Conservation (phyloP, 495 filamentous ascomycete genomes). For the Aspergillus steynii region DNA sequence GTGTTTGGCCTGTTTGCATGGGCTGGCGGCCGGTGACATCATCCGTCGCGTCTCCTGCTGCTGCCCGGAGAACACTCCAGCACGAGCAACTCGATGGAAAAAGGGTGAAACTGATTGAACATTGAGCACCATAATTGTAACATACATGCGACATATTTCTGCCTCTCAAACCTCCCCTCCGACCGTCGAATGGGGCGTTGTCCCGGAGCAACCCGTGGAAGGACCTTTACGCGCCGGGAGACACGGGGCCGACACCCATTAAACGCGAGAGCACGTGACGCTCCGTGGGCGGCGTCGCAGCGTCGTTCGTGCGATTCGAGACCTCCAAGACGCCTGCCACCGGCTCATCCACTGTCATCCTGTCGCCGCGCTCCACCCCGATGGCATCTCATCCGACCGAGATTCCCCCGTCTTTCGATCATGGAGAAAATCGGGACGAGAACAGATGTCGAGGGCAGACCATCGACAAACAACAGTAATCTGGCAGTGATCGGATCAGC, state of each 20-base stretch:
- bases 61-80: neutral
- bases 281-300: neutral
- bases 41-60: constrained; percentile 30
- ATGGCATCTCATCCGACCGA: neutral
- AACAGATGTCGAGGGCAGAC: neutral
- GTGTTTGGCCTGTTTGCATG: constrained; percentile 21
- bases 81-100: neutral
- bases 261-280: constrained; percentile 32
- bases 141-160: constrained; percentile 6
- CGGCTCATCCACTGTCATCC: neutral
- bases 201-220: neutral
- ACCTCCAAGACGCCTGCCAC: neutral
- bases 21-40: constrained; percentile 24
- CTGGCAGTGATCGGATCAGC: neutral
- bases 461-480: neutral
- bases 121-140: neutral
- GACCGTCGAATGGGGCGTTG: constrained; percentile 2
- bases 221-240: constrained; percentile 19
- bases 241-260: constrained; percentile 18
- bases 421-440: neutral
- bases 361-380: neutral
- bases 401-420: neutral
- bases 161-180: neutral
- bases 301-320: constrained; percentile 1
- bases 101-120: neutral